These are phyloP conservation scores for Spergularia marina DNA, from an alignment of 148 eudicot genomes.

Conservation along the genomic window DNA sequence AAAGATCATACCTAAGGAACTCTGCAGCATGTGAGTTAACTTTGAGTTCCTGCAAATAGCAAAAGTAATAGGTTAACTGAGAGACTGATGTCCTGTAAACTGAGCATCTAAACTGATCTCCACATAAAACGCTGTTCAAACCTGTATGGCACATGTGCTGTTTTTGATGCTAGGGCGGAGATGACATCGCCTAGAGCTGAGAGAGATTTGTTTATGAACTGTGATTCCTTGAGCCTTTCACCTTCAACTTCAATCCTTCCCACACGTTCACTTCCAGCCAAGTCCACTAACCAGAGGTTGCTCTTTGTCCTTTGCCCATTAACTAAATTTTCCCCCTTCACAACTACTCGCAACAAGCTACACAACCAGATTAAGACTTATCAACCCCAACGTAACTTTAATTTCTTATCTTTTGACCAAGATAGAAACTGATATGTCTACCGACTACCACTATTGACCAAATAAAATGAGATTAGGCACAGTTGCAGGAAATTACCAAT, in stretches of 20 bases:
- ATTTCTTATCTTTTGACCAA: neutral
- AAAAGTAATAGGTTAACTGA: slow-evolving; percentile 5
- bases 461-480: neutral
- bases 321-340: slow-evolving; percentile 59
- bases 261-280: slow-evolving; percentile 97
- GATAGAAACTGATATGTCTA: neutral
- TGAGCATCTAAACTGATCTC: neutral
- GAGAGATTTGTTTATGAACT: slow-evolving; percentile 88
- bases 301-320: slow-evolving; percentile 80
- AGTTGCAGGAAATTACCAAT: slow-evolving; percentile 50
- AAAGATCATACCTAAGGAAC: slow-evolving; percentile 72
- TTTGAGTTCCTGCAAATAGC: slow-evolving; percentile 75
- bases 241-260: slow-evolving; percentile 94
- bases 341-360: slow-evolving; percentile 85
- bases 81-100: neutral
- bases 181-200: slow-evolving; percentile 97
- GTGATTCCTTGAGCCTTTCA: slow-evolving; percentile 93
- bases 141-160: slow-evolving; percentile 91
- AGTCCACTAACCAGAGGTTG: slow-evolving; percentile 93
- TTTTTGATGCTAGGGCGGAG: slow-evolving; percentile 88
- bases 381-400: neutral
- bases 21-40: slow-evolving; percentile 95
- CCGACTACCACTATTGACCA: neutral
- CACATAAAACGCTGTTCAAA: slow-evolving; percentile 10
- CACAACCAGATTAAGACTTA: slow-evolving; percentile 28